Conservation (phyloP, 2,329 filamentous ascomycete genomes). For the Ceratocystiopsis minuta region DNA sequence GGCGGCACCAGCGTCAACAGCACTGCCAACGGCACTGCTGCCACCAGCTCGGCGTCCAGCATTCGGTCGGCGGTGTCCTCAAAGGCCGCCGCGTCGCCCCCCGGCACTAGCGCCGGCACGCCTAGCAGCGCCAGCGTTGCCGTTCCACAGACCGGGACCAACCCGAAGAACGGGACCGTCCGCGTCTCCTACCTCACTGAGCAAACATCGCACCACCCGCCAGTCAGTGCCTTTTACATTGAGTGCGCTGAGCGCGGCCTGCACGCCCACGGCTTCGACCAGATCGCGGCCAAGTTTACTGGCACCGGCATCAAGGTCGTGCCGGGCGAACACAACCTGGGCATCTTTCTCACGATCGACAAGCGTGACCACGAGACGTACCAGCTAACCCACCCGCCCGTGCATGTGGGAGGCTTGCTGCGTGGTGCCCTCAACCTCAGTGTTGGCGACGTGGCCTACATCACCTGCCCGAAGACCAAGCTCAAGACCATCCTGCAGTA, state of each 20-base stretch:
- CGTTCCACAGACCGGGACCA: slow-evolving; percentile 28
- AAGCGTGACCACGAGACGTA: slow-evolving; percentile 76
- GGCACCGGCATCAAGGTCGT: slow-evolving; percentile 85
- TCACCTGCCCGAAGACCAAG: slow-evolving; percentile 77
- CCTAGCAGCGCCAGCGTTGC: slow-evolving; percentile 27
- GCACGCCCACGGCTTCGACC: slow-evolving; percentile 77
- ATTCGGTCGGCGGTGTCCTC: slow-evolving; percentile 21
- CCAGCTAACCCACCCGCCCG: slow-evolving; percentile 85
- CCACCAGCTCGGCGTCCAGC: slow-evolving; percentile 26
- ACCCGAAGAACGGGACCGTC: slow-evolving; percentile 33
- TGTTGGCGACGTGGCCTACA: slow-evolving; percentile 74
- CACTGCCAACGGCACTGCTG: slow-evolving; percentile 15
- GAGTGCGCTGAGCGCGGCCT: slow-evolving; percentile 85
- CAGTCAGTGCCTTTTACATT: slow-evolving; percentile 88
- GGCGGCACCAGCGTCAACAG: neutral
- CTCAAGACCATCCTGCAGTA: slow-evolving; percentile 89
- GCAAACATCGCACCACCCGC: slow-evolving; percentile 94
- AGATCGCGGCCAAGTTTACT: slow-evolving; percentile 94
- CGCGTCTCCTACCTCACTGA: slow-evolving; percentile 90
- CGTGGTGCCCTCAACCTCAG: slow-evolving; percentile 77
- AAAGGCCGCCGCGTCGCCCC: no score
- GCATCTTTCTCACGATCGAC: slow-evolving; percentile 81
- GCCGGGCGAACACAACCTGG: slow-evolving; percentile 82
- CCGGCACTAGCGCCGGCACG: slow-evolving; percentile 6
- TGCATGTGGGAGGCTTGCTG: slow-evolving; percentile 74